Base-by-base conservation (phyloP, 2,329 filamentous ascomycete genomes). In the Phyllosticta capitalensis region DNA sequence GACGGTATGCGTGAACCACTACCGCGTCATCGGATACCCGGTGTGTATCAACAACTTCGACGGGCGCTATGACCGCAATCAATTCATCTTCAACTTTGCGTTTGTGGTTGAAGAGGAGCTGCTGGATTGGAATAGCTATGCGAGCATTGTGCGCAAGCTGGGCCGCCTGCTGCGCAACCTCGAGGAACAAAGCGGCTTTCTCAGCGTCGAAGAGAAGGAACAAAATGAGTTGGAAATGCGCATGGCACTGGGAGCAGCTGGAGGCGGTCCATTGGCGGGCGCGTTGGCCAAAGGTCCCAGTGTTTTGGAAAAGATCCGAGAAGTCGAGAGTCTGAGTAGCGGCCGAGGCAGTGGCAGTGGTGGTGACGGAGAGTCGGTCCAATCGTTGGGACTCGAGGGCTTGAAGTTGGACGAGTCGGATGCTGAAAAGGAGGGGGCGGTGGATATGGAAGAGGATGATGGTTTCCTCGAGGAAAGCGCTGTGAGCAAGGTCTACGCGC, bases 11-110 rank as follows among this genome's bases (percentile, higher is more conserved):
- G 78, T 76, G n/a, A 87, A 87, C 72, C 87, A 89, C 52, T 88
- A 92, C 73, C 85, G 86, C 61, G 84, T 99, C 59, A 81, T 99
- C 33, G 90, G 92, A 17, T 90, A 91, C 67, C 94, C 94, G 0
- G 87, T 97, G 57, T 92, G 90, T 70, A 90, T 97, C 69, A 84
- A 87, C 56, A 65, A 71, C 10, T 61, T 86, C 49, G 83, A 91
- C 64, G 82, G 85, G 59, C 87, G 87, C 65, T 96, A 97, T 69
- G 84, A 88, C 68, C 87, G 94, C 61, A 96, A 96, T 74, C 90
- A 95, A 73, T 97, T 96, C 78, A 96, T 96, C 70, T 99, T 97
- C 83, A 97, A 97, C 74, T 96, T 97, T 70, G 91, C 90, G 61
- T 79, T 97, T 52, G 87, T 96, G 26, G 79, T 96, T 55, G 83